A percentile compares a stretch with the other conserved stretches of the same genome.
Conservation (phyloP, 768 basidiomycete species). For the Pisolithus tinctorius region DNA sequence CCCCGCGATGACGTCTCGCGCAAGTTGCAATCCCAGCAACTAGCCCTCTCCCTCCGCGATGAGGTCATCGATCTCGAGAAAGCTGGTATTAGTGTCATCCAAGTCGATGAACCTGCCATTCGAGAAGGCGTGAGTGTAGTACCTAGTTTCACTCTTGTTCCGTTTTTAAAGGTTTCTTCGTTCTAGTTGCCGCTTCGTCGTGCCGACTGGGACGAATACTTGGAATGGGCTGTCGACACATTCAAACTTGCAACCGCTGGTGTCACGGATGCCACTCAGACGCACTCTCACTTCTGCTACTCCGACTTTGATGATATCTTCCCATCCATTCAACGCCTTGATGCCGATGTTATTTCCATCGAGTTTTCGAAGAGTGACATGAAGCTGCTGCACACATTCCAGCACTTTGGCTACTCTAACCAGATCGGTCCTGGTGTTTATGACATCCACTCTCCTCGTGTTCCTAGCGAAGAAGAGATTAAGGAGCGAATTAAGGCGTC, state of each 20-base stretch:
- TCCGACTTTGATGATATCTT: constrained; percentile 99
- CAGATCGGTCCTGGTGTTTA: constrained; percentile 98
- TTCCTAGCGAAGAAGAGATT: constrained; percentile 90
- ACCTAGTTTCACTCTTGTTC: not conserved
- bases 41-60: constrained; percentile 95
- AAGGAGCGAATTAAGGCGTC: constrained; percentile 84
- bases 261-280: constrained; percentile 89
- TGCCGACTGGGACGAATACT: constrained; percentile 93
- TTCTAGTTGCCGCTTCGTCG: constrained; percentile 87
- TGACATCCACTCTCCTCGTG: constrained; percentile 99
- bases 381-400: constrained; percentile 95
- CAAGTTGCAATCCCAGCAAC: constrained; percentile 96
- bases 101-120: constrained; percentile 99
- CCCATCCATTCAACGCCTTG: constrained; percentile 92
- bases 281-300: constrained; percentile 99
- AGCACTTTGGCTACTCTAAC: constrained; percentile 91
- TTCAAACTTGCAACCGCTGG: constrained; percentile 98
- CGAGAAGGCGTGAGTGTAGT: constrained; percentile 83
- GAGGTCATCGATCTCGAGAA: constrained; percentile 96
- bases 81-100: constrained; percentile 95
- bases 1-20: constrained; percentile 96
- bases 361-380: constrained; percentile 98
- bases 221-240: constrained; percentile 97
- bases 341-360: constrained; percentile 98
- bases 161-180: constrained; percentile 8